A percentile compares a stretch with the other conserved stretches of the same genome.
These are phyloP conservation scores for Ogataea ganodermae DNA, from an alignment of 805 yeast species.

Conservation along the genomic window DNA sequence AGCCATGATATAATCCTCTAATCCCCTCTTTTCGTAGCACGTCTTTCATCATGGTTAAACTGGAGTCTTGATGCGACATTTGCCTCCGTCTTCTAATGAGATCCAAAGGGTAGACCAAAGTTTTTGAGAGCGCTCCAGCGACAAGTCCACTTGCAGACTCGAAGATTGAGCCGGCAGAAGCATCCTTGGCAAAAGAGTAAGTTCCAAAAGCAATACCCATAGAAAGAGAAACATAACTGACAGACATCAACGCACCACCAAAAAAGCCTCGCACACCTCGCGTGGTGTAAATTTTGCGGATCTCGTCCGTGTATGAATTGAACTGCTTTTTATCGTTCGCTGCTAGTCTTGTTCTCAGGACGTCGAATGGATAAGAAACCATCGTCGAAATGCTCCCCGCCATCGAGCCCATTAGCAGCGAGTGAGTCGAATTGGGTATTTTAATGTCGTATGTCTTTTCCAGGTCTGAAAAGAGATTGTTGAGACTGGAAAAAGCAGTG, in stretches of 20 bases:
- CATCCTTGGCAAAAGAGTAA: slow-evolving; percentile 54
- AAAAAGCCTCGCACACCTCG: slow-evolving; percentile 50
- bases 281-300: slow-evolving; percentile 32
- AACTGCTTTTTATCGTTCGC: slow-evolving; percentile 51
- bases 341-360: slow-evolving; percentile 83
- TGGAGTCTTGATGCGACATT: slow-evolving; percentile 39
- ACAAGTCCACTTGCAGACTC: slow-evolving; percentile 67
- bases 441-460: slow-evolving; percentile 27
- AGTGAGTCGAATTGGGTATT: slow-evolving; percentile 42
- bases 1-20: slow-evolving; percentile 73
- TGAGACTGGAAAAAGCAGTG: slow-evolving; percentile 62
- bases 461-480: slow-evolving; percentile 40
- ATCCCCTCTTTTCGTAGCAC: slow-evolving; percentile 61
- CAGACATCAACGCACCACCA: slow-evolving; percentile 50
- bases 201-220: slow-evolving; percentile 77
- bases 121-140: slow-evolving; percentile 78
- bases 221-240: slow-evolving; percentile 65
- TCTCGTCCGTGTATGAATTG: slow-evolving; percentile 37
- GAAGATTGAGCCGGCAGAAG: slow-evolving; percentile 37
- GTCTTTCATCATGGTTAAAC: slow-evolving; percentile 31
- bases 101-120: slow-evolving; percentile 81
- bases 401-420: slow-evolving; percentile 65
- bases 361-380: slow-evolving; percentile 84
- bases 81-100: slow-evolving; percentile 78
- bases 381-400: slow-evolving; percentile 78